Conservation (phyloP, 768 basidiomycete genomes). For the Rhodotorula taiwanensis region DNA sequence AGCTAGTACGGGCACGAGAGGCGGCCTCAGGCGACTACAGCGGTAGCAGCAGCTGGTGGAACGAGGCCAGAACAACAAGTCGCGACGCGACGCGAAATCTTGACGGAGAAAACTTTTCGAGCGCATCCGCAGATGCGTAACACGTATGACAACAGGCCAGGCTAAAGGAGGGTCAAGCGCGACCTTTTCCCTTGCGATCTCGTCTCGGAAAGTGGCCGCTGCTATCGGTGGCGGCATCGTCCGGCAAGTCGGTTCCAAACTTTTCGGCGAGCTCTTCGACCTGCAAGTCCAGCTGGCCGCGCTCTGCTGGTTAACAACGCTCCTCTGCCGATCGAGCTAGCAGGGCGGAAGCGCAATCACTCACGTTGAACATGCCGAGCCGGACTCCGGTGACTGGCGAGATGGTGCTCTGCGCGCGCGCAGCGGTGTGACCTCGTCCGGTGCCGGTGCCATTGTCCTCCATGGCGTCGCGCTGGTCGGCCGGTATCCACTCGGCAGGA, state of each 20-base stretch:
- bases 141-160: too few species aligned
- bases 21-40: too few species aligned
- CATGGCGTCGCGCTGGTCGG: conserved; percentile 8
- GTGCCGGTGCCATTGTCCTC: conserved; percentile 8
- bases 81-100: neutral
- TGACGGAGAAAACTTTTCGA: too few species aligned
- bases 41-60: too few species aligned
- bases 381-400: conserved; percentile 14
- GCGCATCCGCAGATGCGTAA: too few species aligned
- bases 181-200: conserved; percentile 24
- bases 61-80: too few species aligned
- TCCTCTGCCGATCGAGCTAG: too few species aligned
- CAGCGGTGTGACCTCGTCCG: neutral
- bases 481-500: conserved; percentile 17
- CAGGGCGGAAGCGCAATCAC: too few species aligned
- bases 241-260: neutral
- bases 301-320: too few species aligned
- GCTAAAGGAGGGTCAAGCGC: too few species aligned
- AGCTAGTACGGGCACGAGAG: too few species aligned
- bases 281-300: conserved; percentile 29
- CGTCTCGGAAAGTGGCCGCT: conserved; percentile 7
- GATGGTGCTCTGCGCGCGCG: conserved; percentile 16
- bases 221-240: neutral
- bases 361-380: conserved; percentile 31
- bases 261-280: conserved; percentile 30